These are phyloP conservation scores for Mortierella claussenii DNA, from an alignment of 192 early-diverging fungal genomes.

Conservation along the genomic window DNA sequence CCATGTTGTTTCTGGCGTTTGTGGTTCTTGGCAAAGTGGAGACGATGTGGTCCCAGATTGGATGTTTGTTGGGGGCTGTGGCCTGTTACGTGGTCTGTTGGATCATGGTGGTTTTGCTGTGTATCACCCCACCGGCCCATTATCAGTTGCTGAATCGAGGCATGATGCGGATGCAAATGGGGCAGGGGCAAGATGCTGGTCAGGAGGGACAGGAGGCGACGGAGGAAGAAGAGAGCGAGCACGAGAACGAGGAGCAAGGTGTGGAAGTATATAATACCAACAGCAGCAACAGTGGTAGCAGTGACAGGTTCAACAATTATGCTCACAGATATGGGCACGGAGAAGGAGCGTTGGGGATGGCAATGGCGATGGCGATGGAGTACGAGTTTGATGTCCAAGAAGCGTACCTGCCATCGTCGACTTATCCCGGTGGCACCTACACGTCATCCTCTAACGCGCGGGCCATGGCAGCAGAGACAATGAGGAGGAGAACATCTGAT, in stretches of 20 bases:
- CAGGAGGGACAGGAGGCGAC: no score
- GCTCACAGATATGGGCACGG: neutral
- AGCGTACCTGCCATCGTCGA: neutral
- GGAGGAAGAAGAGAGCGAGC: neutral
- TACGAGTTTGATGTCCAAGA: conserved; percentile 22
- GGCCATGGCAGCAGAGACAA: neutral
- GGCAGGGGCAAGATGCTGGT: neutral
- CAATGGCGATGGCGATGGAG: conserved; percentile 9
- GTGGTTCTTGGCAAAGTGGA: conserved; percentile 18
- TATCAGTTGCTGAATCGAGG: neutral
- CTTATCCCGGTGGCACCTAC: neutral
- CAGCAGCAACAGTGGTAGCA: conserved; percentile 10
- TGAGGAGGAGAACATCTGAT: no score
- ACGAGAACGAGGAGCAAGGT: neutral
- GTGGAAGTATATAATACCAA: conserved; percentile 1
- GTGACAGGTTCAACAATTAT: neutral
- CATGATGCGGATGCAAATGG: neutral
- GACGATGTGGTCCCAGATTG: conserved; percentile 25
- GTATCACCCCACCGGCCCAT: neutral
- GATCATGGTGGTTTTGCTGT: conserved; percentile 11
- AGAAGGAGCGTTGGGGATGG: no score
- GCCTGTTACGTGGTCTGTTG: conserved; percentile 40
- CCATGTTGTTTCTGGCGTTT: conserved; percentile 22
- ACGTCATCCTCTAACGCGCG: neutral
- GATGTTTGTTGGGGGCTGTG: conserved; percentile 22